Evolutionary conservation across 805 yeast genomes (phyloP).

Genomic region (Ogataea haglerorum): DNA sequence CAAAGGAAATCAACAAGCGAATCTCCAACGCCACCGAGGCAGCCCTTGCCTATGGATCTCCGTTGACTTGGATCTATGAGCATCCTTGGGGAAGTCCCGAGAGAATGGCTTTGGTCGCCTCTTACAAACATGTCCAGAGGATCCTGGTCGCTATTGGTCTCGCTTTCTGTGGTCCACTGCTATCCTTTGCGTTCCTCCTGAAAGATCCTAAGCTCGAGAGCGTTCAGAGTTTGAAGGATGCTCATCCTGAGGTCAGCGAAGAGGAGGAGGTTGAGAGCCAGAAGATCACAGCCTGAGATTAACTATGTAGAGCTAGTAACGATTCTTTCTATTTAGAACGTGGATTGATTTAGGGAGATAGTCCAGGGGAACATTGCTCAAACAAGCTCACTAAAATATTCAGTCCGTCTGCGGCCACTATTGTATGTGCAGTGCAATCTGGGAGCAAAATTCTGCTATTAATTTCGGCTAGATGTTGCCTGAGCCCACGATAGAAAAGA

Average conservation of each 20-base stretch:
- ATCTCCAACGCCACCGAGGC: conserved; percentile 41
- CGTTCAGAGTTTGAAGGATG: conserved; percentile 19
- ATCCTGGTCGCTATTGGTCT: conserved; percentile 54
- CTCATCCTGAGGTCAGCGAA: conserved; percentile 1
- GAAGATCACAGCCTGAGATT: too few relatives aligned
- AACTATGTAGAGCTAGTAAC: too few relatives aligned
- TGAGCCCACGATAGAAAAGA: too few relatives aligned
- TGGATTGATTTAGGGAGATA: too few relatives aligned
- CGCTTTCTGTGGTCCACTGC: conserved; percentile 51
- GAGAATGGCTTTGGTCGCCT: conserved; percentile 52
- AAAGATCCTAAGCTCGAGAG: conserved; percentile 38
- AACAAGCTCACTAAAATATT: too few relatives aligned
- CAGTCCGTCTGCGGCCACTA: too few relatives aligned
- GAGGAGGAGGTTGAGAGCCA: not conserved
- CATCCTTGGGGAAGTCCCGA: conserved; percentile 64
- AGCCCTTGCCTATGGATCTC: conserved; percentile 46
- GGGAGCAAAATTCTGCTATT: too few relatives aligned
- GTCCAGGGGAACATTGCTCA: too few relatives aligned
- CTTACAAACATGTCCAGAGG: conserved; percentile 60
- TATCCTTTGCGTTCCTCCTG: conserved; percentile 44
- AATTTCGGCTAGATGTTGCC: too few relatives aligned
- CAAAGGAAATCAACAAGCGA: conserved; percentile 38
- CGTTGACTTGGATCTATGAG: conserved; percentile 44
- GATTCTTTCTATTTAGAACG: too few relatives aligned
- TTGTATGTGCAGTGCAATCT: too few relatives aligned